These are phyloP conservation scores for Pichia manshurica DNA, from an alignment of 805 yeast genomes.

Conservation along the genomic window DNA sequence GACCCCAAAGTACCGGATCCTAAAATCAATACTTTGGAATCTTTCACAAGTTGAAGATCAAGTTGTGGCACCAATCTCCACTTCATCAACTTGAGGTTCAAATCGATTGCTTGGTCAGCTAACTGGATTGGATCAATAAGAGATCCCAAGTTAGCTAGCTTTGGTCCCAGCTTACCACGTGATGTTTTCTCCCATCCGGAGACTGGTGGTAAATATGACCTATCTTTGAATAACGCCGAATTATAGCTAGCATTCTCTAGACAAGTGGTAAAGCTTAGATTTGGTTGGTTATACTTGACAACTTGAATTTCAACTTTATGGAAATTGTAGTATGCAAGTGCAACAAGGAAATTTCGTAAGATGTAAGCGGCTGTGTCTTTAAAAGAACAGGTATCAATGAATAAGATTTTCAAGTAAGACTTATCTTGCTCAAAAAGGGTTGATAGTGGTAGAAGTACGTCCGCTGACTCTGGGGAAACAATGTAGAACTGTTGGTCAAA, in stretches of 20 bases:
- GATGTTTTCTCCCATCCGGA: conserved; percentile 90
- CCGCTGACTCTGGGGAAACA: conserved; percentile 7
- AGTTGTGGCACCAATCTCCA: conserved; percentile 90
- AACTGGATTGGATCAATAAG: conserved; percentile 75
- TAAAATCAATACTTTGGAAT: conserved; percentile 63
- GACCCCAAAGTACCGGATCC: conserved; percentile 98
- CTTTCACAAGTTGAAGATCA: conserved; percentile 58
- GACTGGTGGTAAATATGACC: conserved; percentile 21
- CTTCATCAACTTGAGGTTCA: conserved; percentile 88
- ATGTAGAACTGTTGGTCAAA: conserved; percentile 18
- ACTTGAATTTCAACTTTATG: conserved; percentile 34
- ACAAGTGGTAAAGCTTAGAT: conserved; percentile 26
- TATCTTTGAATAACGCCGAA: conserved; percentile 4
- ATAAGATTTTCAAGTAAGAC: conserved; percentile 15
- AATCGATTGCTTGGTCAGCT: conserved; percentile 88
- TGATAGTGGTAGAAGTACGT: conserved; percentile 11
- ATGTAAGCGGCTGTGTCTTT: conserved; percentile 18
- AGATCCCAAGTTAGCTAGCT: conserved; percentile 74
- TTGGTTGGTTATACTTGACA: conserved; percentile 28
- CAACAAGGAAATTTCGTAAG: conserved; percentile 24
- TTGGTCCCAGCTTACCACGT: conserved; percentile 71
- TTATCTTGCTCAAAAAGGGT: conserved; percentile 10
- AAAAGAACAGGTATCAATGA: conserved; percentile 25
- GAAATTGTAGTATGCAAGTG: conserved; percentile 31
- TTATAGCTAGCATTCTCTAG: conserved; percentile 7